These are phyloP conservation scores for Colletotrichum paranaense DNA, from an alignment of 2,329 filamentous ascomycete species.

Conservation along the genomic window DNA sequence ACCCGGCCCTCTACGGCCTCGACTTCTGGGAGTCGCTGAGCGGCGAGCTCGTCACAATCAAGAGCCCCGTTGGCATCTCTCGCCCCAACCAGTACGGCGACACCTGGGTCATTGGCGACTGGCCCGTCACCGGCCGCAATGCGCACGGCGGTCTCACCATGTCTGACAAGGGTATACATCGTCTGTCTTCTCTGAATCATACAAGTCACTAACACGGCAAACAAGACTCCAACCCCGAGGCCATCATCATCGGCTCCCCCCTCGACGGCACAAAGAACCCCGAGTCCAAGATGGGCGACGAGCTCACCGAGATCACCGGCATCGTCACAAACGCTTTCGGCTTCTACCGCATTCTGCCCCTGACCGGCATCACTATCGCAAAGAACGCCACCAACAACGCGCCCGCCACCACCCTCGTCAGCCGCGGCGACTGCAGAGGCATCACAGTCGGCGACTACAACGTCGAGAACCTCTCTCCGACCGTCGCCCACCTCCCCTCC, in stretches of 20 bases:
- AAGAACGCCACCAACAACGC: conserved; percentile 58
- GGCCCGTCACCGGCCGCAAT: conserved; percentile 72
- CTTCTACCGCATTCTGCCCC: conserved; percentile 76
- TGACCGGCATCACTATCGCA: conserved; percentile 64
- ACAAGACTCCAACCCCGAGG: conserved; percentile 75
- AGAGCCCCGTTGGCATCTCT: conserved; percentile 65
- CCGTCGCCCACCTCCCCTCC: conserved; percentile 63
- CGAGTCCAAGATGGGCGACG: conserved; percentile 73
- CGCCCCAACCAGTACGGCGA: conserved; percentile 75
- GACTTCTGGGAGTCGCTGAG: conserved; percentile 80
- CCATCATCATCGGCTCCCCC: conserved; percentile 72
- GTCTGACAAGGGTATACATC: conserved; percentile 58
- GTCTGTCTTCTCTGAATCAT: too few species aligned
- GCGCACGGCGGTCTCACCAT: conserved; percentile 73
- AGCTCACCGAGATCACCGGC: conserved; percentile 74
- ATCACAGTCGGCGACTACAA: conserved; percentile 77
- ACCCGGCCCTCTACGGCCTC: conserved; percentile 72
- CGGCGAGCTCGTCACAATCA: conserved; percentile 75
- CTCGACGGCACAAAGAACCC: conserved; percentile 74
- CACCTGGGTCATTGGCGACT: conserved; percentile 75
- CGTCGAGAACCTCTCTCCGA: conserved; percentile 73
- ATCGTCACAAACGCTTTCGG: conserved; percentile 74
- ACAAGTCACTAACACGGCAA: neutral
- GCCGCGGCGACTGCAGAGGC: conserved; percentile 67
- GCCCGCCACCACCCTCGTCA: conserved; percentile 62